Evolutionary conservation across 169 alveolate genomes (phyloP).

Genomic region (Plasmodium relictum): DNA sequence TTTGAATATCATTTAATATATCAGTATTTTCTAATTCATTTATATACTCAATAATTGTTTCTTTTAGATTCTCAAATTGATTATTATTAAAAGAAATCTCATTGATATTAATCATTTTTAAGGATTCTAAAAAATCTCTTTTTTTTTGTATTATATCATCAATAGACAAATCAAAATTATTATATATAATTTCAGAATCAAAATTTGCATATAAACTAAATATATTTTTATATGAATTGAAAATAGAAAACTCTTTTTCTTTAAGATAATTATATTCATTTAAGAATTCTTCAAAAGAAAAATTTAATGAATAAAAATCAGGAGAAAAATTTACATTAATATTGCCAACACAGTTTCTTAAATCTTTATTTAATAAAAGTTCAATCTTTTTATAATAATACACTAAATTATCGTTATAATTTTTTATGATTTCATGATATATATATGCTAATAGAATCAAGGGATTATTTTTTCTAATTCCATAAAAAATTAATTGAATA

Average conservation of each 20-base stretch:
- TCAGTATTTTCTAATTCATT: slow-evolving; percentile 54
- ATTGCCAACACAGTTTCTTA: slow-evolving; percentile 6
- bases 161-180: slow-evolving; percentile 44
- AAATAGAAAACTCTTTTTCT: slow-evolving; percentile 23
- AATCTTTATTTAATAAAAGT: slow-evolving; percentile 39
- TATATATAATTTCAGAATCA: slow-evolving; percentile 52
- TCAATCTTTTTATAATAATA: slow-evolving; percentile 47
- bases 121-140: slow-evolving; percentile 43
- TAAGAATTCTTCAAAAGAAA: slow-evolving; percentile 53
- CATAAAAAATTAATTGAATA: slow-evolving; percentile 52
- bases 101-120: slow-evolving; percentile 38
- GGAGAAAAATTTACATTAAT: slow-evolving; percentile 8
- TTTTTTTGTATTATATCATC: slow-evolving; percentile 49
- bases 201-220: slow-evolving; percentile 26
- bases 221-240: slow-evolving; percentile 35
- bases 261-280: slow-evolving; percentile 37
- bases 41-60: slow-evolving; percentile 17
- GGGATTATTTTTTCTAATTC: slow-evolving; percentile 59
- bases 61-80: slow-evolving; percentile 41
- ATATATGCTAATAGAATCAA: slow-evolving; percentile 58
- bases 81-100: slow-evolving; percentile 27
- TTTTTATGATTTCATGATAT: slow-evolving; percentile 47
- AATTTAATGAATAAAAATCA: slow-evolving; percentile 11
- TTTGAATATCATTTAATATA: slow-evolving; percentile 9
- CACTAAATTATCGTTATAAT: slow-evolving; percentile 4